Base-by-base conservation (phyloP, 331 rosid species). In the Malus hybrid region DNA sequence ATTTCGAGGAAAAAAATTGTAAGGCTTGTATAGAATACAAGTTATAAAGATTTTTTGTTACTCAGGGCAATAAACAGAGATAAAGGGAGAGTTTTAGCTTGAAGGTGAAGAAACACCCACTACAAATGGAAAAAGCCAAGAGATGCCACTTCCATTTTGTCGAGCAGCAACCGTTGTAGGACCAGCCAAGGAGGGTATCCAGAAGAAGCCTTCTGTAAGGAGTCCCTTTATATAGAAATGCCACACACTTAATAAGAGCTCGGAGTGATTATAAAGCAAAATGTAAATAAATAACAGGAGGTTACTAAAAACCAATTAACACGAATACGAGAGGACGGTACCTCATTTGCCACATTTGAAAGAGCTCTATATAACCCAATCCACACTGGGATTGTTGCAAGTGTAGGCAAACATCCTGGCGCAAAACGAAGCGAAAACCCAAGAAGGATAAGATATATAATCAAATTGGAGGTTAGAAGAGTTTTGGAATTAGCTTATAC, bases 181-280 rank as follows among this genome's bases (percentile, higher is more conserved):
- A 79, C 97, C 99, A 78, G 99, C 93, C 75, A 95, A 89, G 65
- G 97, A 92, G 76, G 99, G 99, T 84, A 95, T 92, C 99, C 99
- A 95, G 85, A 92, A 95, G 85, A 95, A 95, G 65, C 99, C 99
- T 83, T 95, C 99, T 9, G 90, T 86, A 27, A 95, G 97, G 63
- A 95, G 97, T 29, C 99, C 99, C 99, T 94, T 81, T 29, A 60
- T 4, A 81, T 81, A 61, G 27, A 54, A 60, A 68, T 55, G 74
- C 61, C 71, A 70, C 60, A 67, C 81, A 33, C 34, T 54, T 63
- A 74, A 79, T 74, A 50, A 87, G 79, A 79, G 74, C 16, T 6
- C 15, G 29, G 27, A 12, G n/a, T 54, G 74, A 20, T 50, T 2
- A 10, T 14, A 39, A 61, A 65, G 50, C 27, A 57, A 75, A 65